A percentile compares a stretch with the other conserved stretches of the same genome.
Evolutionary conservation across 1,284 basidiomycete species (phyloP).

Genomic region (Microbotryomycetes sp.): DNA sequence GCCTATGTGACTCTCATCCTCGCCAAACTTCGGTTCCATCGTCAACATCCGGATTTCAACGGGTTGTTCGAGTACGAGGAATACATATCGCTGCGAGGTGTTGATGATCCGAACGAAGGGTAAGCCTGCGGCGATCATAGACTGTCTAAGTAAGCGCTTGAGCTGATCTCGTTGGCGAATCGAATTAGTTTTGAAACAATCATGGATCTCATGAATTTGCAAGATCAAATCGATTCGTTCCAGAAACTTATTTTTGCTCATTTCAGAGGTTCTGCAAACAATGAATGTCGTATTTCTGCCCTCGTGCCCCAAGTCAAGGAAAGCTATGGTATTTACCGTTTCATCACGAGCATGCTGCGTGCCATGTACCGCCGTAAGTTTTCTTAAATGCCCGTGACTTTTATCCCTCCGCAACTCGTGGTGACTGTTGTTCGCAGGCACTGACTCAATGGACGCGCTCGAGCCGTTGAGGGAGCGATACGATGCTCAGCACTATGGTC

Average conservation of each 20-base stretch:
- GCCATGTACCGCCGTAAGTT: constrained; percentile 83
- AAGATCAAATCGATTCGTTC: constrained; percentile 96
- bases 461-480: constrained; percentile 79
- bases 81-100: constrained; percentile 89
- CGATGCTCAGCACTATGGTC: constrained; percentile 77
- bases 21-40: constrained; percentile 90
- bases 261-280: constrained; percentile 81
- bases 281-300: constrained; percentile 89
- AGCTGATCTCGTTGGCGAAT: background rate
- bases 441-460: constrained; percentile 75
- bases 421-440: constrained; percentile 51
- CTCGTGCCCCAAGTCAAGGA: constrained; percentile 93
- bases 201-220: constrained; percentile 85
- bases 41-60: constrained; percentile 88
- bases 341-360: constrained; percentile 93
- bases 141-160: background rate
- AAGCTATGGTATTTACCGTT: constrained; percentile 93
- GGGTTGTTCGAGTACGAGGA: constrained; percentile 95
- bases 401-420: too few species aligned
- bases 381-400: background rate
- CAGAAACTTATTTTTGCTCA: constrained; percentile 92
- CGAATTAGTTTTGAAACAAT: constrained; percentile 81
- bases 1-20: constrained; percentile 91
- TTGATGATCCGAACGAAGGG: constrained; percentile 97
- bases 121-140: constrained; percentile 47